These are phyloP conservation scores for Tardiomyces digboiensis DNA, from an alignment of 1,139 yeast genomes.

Conservation along the genomic window DNA sequence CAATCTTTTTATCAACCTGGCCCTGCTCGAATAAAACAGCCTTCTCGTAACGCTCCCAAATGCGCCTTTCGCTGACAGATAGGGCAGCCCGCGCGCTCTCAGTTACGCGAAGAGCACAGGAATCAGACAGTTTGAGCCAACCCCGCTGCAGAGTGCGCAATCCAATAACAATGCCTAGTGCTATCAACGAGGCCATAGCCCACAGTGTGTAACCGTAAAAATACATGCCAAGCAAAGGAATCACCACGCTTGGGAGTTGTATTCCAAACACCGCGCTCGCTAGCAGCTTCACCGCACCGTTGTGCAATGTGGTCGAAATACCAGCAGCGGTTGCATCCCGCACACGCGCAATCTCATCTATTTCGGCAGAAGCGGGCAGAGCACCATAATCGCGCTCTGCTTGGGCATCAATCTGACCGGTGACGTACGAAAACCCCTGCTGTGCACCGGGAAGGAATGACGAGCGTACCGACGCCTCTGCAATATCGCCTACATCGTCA, in stretches of 20 bases:
- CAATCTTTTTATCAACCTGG: conserved; percentile 12
- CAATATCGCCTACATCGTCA: conserved; percentile 26
- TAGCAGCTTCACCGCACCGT: conserved; percentile 19
- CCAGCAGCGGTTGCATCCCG: conserved; percentile 2
- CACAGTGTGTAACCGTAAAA: conserved; percentile 24
- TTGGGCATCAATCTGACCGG: conserved; percentile 26
- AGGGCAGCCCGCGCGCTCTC: conserved; percentile 20
- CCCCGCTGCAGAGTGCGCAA: conserved; percentile 24
- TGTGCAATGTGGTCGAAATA: conserved; percentile 15
- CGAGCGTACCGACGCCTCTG: conserved; percentile 11
- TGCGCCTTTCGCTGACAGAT: conserved; percentile 13
- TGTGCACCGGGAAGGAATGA: conserved; percentile 23
- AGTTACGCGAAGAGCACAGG: conserved; percentile 17
- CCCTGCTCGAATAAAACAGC: conserved; percentile 19
- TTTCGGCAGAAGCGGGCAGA: background rate
- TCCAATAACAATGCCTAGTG: conserved; percentile 29
- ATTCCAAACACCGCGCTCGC: conserved; percentile 21
- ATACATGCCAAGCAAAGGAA: conserved; percentile 25
- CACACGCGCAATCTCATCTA: background rate
- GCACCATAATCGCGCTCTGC: conserved; percentile 9
- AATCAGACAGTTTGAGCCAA: conserved; percentile 23
- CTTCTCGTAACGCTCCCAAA: conserved; percentile 27
- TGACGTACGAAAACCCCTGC: conserved; percentile 20
- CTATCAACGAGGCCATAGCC: conserved; percentile 29
- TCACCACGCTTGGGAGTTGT: conserved; percentile 26